These are phyloP conservation scores for Acacia acuminata DNA, from an alignment of 306 rosid genomes.

Conservation along the genomic window DNA sequence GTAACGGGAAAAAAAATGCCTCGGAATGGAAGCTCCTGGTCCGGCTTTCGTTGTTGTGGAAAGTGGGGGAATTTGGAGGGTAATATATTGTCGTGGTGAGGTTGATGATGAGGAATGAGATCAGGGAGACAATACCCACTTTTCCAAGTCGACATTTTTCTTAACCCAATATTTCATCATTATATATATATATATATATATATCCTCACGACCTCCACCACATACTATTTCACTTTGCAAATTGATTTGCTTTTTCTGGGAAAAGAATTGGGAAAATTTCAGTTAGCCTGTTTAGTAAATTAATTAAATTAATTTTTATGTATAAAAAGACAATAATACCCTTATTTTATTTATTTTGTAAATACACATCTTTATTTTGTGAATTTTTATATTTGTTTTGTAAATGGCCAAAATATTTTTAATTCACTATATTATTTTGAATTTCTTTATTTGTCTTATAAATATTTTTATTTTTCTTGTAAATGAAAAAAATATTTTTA, in stretches of 20 bases:
- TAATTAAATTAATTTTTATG: no score
- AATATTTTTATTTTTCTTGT: no score
- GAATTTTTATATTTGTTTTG: no score
- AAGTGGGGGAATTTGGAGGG: background rate
- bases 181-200: background rate
- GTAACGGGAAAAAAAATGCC: slow-evolving; percentile 21
- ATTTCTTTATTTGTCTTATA: no score
- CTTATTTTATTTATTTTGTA: no score
- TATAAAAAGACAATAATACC: no score
- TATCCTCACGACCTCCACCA: background rate
- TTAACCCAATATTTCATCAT: slow-evolving; percentile 28
- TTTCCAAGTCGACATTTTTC: slow-evolving; percentile 32
- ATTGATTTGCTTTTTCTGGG: background rate
- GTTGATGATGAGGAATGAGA: slow-evolving; percentile 34
- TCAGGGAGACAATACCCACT: slow-evolving; percentile 26
- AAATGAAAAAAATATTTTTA: no score
- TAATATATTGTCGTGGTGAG: background rate
- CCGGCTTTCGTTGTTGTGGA: background rate
- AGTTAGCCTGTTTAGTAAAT: no score
- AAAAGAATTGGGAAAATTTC: no score
- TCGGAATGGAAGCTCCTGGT: background rate
- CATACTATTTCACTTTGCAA: background rate
- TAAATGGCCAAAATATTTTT: no score
- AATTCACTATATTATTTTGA: no score
- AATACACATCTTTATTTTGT: no score